Percentiles rank a stretch among this genome's conserved stretches.
phyloP scores from a whole-genome alignment of 257 asterid species.

The Fraxinus cuspidata region DNA sequence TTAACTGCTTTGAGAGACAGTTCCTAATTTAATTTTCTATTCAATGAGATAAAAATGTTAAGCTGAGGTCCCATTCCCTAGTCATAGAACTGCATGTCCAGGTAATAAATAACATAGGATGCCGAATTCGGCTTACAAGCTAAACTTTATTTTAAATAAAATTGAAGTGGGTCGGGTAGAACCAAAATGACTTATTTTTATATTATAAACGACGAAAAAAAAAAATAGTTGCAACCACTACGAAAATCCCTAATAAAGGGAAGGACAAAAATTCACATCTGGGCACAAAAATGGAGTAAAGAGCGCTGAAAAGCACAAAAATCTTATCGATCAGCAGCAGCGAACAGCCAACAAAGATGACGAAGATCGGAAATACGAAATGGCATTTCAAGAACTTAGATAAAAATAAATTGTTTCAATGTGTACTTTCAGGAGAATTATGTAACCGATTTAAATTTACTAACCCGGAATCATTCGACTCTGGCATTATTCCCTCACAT shows the following conservation, averaged over 20 bases:
- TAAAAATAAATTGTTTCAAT: constrained; percentile 83
- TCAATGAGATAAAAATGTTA: not conserved
- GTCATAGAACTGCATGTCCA: not conserved
- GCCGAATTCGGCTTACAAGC: too few species aligned
- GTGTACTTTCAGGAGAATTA: constrained; percentile 99
- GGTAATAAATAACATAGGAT: not conserved
- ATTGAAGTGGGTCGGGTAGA: not conserved
- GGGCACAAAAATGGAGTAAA: constrained; percentile 25
- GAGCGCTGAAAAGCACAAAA: constrained; percentile 24
- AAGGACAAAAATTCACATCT: constrained; percentile 18
- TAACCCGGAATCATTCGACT: constrained; percentile 64
- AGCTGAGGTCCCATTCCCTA: not conserved
- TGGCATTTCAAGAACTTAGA: constrained; percentile 55
- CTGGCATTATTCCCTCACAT: constrained; percentile 70
- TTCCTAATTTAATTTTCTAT: not conserved
- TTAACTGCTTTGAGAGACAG: not conserved
- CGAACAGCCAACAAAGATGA: constrained; percentile 34
- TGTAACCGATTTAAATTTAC: constrained; percentile 95
- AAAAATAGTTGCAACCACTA: not conserved
- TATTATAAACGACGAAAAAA: not conserved
- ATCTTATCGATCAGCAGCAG: constrained; percentile 62
- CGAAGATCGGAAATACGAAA: constrained; percentile 32
- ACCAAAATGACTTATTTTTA: not conserved
- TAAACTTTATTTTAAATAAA: too few species aligned
- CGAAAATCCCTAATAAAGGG: not conserved